phyloP scores from a whole-genome alignment of 2,329 filamentous ascomycete species.

The Ploettnerulaceae sp. region DNA sequence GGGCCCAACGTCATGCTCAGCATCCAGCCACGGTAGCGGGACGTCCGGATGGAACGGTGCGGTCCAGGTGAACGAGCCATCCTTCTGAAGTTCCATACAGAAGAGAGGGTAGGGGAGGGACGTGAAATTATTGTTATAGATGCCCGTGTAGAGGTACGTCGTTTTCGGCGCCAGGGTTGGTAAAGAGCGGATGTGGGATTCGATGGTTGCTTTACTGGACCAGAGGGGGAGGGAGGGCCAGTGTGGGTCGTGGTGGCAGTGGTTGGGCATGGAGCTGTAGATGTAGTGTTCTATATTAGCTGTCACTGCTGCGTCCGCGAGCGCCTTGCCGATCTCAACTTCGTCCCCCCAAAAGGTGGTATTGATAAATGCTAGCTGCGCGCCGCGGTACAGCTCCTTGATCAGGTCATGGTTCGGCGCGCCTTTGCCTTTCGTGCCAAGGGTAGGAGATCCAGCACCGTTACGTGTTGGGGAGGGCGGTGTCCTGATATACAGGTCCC shows the following conservation, averaged over 20 bases:
- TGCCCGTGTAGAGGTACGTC: slow-evolving; percentile 93
- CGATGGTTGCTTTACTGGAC: slow-evolving; percentile 87
- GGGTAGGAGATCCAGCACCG: slow-evolving; percentile 43
- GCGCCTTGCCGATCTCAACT: slow-evolving; percentile 77
- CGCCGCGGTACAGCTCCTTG: slow-evolving; percentile 72
- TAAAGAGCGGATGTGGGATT: slow-evolving; percentile 82
- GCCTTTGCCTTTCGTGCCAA: slow-evolving; percentile 51
- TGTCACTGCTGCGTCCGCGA: slow-evolving; percentile 84
- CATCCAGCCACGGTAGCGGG: slow-evolving; percentile 90
- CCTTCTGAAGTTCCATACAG: slow-evolving; percentile 81
- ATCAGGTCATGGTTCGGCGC: slow-evolving; percentile 71
- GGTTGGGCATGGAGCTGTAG: slow-evolving; percentile 96
- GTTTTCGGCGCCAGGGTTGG: slow-evolving; percentile 58
- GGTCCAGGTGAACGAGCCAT: slow-evolving; percentile 87
- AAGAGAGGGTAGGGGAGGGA: slow-evolving; percentile 88
- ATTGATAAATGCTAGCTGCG: slow-evolving; percentile 92
- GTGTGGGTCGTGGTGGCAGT: slow-evolving; percentile 60
- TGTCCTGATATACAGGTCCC: slow-evolving; percentile 56
- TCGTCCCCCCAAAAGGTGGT: slow-evolving; percentile 97
- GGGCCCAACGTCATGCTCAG: slow-evolving; percentile 92
- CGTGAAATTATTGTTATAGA: slow-evolving; percentile 99
- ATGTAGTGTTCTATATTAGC: slow-evolving; percentile 85
- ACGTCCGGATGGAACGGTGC: slow-evolving; percentile 89
- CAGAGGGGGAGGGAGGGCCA: slow-evolving; percentile 88
- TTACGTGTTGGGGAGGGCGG: slow-evolving; percentile 39